Conservation (phyloP, 1,284 basidiomycete species). For the Heliocybe sulcata region DNA sequence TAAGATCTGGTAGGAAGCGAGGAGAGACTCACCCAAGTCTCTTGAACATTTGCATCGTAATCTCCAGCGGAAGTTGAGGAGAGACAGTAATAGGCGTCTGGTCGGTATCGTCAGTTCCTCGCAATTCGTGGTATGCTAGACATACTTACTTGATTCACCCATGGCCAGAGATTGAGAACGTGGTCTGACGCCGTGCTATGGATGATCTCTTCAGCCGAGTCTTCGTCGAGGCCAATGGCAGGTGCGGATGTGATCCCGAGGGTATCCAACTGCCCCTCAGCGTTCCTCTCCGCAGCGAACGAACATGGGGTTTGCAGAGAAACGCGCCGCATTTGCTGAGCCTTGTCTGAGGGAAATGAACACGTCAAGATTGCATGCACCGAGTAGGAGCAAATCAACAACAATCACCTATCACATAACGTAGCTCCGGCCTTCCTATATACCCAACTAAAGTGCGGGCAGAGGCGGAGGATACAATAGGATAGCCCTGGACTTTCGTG, state of each 20-base stretch:
- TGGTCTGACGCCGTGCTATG: conserved; percentile 48
- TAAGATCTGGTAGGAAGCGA: not conserved
- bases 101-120: conserved; percentile 5
- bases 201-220: conserved; percentile 54
- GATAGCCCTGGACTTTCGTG: conserved; percentile 86
- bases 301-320: conserved; percentile 63
- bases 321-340: conserved; percentile 55
- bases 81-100: conserved; percentile 91
- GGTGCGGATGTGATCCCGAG: conserved; percentile 42
- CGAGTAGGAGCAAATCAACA: not conserved
- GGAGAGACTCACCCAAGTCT: conserved; percentile 82
- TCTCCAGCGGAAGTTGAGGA: conserved; percentile 90
- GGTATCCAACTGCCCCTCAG: conserved; percentile 40
- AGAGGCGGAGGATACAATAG: conserved; percentile 64
- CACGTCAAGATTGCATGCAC: not conserved
- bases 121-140: not conserved
- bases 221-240: conserved; percentile 58
- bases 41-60: conserved; percentile 94
- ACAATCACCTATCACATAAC: conserved; percentile 73
- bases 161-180: conserved; percentile 77
- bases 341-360: conserved; percentile 49
- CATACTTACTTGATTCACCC: conserved; percentile 79
- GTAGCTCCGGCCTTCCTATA: conserved; percentile 81
- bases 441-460: conserved; percentile 75
- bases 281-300: conserved; percentile 45